phyloP scores from a whole-genome alignment of 495 filamentous ascomycete species.

The Amphirosellinia nigrospora region DNA sequence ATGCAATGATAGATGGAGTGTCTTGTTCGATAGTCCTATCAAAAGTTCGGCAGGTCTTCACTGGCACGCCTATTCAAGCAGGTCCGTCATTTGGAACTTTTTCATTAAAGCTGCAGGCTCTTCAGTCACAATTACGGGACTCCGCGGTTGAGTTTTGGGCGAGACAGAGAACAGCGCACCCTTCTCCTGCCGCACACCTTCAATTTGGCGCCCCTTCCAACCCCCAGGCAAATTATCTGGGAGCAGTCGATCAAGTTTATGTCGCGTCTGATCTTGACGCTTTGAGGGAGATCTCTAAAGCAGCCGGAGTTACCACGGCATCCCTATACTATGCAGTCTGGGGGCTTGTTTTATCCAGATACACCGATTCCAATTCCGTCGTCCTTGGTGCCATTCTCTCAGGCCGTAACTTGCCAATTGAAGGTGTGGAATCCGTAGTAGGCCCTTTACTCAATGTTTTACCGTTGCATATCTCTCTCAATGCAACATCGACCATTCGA shows the following conservation, averaged over 20 bases:
- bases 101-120: background rate
- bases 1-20: constrained; percentile 47
- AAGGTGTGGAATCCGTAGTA: constrained; percentile 22
- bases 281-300: background rate
- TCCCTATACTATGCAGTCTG: constrained; percentile 20
- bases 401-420: constrained; percentile 51
- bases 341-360: constrained; percentile 2
- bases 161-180: background rate
- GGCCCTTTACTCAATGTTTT: constrained; percentile 39
- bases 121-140: background rate
- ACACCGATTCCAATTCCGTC: constrained; percentile 43
- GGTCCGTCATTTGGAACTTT: background rate
- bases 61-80: background rate
- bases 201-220: background rate
- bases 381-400: constrained; percentile 55
- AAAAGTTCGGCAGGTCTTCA: background rate
- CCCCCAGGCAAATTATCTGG: background rate
- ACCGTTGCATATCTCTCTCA: constrained; percentile 27
- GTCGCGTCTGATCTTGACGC: background rate
- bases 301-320: background rate
- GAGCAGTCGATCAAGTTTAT: background rate
- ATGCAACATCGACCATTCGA: background rate
- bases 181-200: background rate
- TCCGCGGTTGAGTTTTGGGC: constrained; percentile 1
- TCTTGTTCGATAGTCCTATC: constrained; percentile 8